Base-by-base conservation (phyloP, 192 early-diverging fungal species). In the Podochytrium sp. region DNA sequence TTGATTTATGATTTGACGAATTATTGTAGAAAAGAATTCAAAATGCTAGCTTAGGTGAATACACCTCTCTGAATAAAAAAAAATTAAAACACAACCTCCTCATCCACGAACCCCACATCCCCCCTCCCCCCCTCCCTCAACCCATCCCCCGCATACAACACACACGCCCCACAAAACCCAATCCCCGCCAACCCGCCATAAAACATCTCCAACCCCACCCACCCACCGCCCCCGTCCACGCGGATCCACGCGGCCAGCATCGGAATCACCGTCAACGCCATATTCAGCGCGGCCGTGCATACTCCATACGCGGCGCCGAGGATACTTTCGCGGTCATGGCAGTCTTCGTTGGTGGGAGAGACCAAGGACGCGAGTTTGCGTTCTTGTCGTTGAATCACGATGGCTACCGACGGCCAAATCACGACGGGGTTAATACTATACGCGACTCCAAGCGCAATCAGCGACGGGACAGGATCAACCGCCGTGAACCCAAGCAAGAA, bases 381-480 rank as follows among this genome's bases (percentile, higher is more conserved):
- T 74, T 87, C 81, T 16, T 79, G 71, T 30, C 84, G 79, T 57
- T 87, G 78, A n/a, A 89, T 84, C 34, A 89, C 76, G 35, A 76
- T 79, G 5, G 90, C 87, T 41, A 91, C 78, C 6, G 86, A 84
- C 2, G 89, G 89, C 80, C 87, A 90, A 27, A 91, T 77, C 10
- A 84, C 86, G 16, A 85, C 87, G 12, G 89, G 89, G 63, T 88
- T 87, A 53, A 91, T 86, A 1, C 84, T 81, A 53, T 89, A 89
- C 2, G 80, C 68, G 2, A 91, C 57, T 35, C 90, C 90, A 27
- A 91, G 76, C 5, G 85, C 69, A 32, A 90, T 37, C 14, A 91
- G 63, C 5, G 86, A 78, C 27, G 76, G 71, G 12, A 90, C 80
- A 3, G 90, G 90, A 25, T 78, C 77, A 30, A 84, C 25, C n/a